Evolutionary conservation across 179 eudicot genomes (phyloP).

Genomic region (Monotropa hypopitys): DNA sequence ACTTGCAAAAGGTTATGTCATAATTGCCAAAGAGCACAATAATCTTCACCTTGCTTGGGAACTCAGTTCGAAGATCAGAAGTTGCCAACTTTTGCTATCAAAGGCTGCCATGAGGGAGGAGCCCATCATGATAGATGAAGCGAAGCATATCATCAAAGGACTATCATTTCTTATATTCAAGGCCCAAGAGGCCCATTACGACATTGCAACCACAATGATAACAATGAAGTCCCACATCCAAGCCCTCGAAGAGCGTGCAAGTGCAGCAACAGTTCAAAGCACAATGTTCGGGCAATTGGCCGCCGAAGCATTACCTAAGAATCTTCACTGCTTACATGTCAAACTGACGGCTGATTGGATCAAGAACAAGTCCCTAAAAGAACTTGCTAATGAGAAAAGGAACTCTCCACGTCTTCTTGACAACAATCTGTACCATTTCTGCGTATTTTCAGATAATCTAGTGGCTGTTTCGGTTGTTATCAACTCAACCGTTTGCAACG

Average conservation of each 20-base stretch:
- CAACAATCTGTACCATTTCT: constrained; percentile 67
- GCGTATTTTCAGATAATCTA: constrained; percentile 64
- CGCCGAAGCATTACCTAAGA: constrained; percentile 57
- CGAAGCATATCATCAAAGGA: constrained; percentile 44
- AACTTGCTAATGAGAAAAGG: constrained; percentile 32
- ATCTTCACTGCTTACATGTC: constrained; percentile 47
- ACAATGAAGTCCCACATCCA: constrained; percentile 83
- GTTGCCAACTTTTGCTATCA: constrained; percentile 61
- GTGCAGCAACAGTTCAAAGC: constrained; percentile 56
- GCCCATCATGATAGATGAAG: constrained; percentile 42
- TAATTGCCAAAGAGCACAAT: constrained; percentile 74
- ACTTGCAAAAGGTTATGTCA: constrained; percentile 69
- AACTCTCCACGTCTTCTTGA: constrained; percentile 58
- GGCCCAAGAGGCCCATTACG: constrained; percentile 74
- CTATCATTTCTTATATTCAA: constrained; percentile 48
- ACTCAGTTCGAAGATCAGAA: constrained; percentile 54
- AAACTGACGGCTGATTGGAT: constrained; percentile 54
- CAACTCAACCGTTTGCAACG: constrained; percentile 64
- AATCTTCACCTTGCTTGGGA: constrained; percentile 81
- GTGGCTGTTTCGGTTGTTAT: constrained; percentile 60
- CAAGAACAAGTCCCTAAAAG: constrained; percentile 24
- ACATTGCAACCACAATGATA: constrained; percentile 66
- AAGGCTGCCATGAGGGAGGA: constrained; percentile 67
- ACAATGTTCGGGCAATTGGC: constrained; percentile 56
- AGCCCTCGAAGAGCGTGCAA: constrained; percentile 81